Base-by-base conservation (phyloP, 129 eudicot genomes). In the Flaveria robusta region DNA sequence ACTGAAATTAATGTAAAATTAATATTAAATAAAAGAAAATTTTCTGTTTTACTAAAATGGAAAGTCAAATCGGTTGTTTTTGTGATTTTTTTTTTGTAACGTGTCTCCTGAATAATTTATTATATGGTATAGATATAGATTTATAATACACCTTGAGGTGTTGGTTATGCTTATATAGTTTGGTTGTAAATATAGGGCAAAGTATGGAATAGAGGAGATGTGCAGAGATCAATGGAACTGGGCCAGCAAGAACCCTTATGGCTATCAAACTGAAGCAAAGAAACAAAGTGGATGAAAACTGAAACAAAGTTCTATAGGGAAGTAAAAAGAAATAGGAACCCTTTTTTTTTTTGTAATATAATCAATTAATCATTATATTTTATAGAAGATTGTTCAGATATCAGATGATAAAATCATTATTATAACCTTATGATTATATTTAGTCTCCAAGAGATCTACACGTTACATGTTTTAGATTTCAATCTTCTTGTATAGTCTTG, bases 221-320 rank as follows among this genome's bases (percentile, higher is more conserved):
- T 93, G 98, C 68, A 68, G 89, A 66, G 98, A 89, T 79, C 98
- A 86, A 67, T 92, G 98, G 98, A 90, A 92, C 76, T 92, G 96
- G 98, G 96, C 98, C 34, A 84, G 86, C 90, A 89, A 88, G 85
- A 92, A 93, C 68, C 96, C 98, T 1, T 88, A 90, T 16, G 98
- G 98, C 83, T 93, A 93, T 50, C 60, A 78, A 56, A 70, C 71
- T 68, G 9, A 78, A 69, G 70, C 26, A 55, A 71, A 69, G 70
- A 46, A 39, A 71, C 76, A 16, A 15, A 31, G 45, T 71, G 47
- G 31, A 71, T 24, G 39, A 49, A 50, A 26, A 29, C 5, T 19
- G 27, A 15, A 12, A 54, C 39, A 54, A 52, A n/a, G 7, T 54
- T 68, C 54, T n/a, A 68, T 68, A 54, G 75, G 46, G 27, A 77